Base-by-base conservation (phyloP, 2,329 filamentous ascomycete genomes). In the Venturiaceae sp. region DNA sequence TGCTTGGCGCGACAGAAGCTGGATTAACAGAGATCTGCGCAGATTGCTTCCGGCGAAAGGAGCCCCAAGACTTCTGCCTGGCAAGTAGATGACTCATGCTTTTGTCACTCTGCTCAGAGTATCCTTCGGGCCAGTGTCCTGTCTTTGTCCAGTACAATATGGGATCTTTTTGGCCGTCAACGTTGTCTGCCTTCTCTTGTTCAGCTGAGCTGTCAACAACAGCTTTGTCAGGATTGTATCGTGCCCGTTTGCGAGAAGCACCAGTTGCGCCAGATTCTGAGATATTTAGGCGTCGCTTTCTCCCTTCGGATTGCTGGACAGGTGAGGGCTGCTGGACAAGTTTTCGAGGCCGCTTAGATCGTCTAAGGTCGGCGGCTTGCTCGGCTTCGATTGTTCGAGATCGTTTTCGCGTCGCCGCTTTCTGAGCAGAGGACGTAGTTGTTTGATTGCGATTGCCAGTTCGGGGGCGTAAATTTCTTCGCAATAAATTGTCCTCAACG, bases 11-110 rank as follows among this genome's bases (percentile, higher is more conserved):
- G 32, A 32, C 41, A 55, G 57, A 55, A 53, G 58, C 58, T 58
- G 55, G 58, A 58, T 60, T 41, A 60, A 53, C 56, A 60, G 67
- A 66, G 61, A 62, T 66, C 26, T 69, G 56, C 36, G 21, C 26
- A 55, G 58, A 60, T 60, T 41, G 21, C 46, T 54, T 60, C 19
- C 58, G 58, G 58, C 58, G 58, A 60, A 60, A 23, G 55, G 65
- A 66, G 58, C 63, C 63, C 33, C 59, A 66, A 14, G 66, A 67
- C 53, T 66, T 67, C 62, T 66, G 66, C 60, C 64, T 66, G 32
- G 68, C 67, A 63, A 71, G 67, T 56, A 71, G 60, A 61, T 66
- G 62, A 56, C 65, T 66, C 64, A 68, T 69, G 57, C 60, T 64
- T 52, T 60, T 63, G 56, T 59, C 60, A 62, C 58, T 60, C 59